Evolutionary conservation across 805 yeast species (phyloP), one percentile per base, ranked within the genome.

Genomic region (Yarrowia porcina): DNA sequence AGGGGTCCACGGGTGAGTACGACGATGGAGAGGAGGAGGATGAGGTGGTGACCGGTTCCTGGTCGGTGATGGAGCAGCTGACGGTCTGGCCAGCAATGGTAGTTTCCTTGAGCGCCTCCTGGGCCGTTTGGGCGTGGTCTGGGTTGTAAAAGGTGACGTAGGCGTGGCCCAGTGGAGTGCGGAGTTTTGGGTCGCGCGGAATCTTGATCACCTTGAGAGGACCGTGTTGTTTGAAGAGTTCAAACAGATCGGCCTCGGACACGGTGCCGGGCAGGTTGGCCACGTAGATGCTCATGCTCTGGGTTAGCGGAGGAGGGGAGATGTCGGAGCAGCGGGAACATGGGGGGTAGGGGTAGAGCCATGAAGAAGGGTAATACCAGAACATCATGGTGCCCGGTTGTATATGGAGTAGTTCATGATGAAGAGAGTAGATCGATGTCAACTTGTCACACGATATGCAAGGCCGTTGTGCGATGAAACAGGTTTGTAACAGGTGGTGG

Each of bases 141-240:
- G 81, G 83, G 83, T 78, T 84, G 87, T 83, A 56, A 60, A 80
- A 90, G 83, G 89, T 90, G 70, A 90, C 96, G 78, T 90, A 90
- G 72, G 94, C 97, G 76, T 90, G 89, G 75, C 97, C 96, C 72
- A 90, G 81, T 61, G 96, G 89, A 71, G 86, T 87, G 82, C 88
- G 88, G 75, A 96, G 83, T 69, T 89, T 83, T 66, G 94, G 89
- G 75, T 90, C 96, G 80, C 96, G 89, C 77, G 96, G 89, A 66
- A 90, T 92, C 80, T 96, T 87, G 76, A 90, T 88, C 66, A 96
- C 87, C 32, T 93, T 80, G 66, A 90, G 94, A 72, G 85, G 89
- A 69, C 96, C 97, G 72, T 88, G 82, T 71, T 82, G 74, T 62
- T 83, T 83, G 74, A 91, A 91, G 47, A 82, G 77, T 54, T 86